Percentiles rank a stretch among this genome's conserved stretches.
Conservation (phyloP, 768 basidiomycete species). For the Cystofilobasidium capitatum region DNA sequence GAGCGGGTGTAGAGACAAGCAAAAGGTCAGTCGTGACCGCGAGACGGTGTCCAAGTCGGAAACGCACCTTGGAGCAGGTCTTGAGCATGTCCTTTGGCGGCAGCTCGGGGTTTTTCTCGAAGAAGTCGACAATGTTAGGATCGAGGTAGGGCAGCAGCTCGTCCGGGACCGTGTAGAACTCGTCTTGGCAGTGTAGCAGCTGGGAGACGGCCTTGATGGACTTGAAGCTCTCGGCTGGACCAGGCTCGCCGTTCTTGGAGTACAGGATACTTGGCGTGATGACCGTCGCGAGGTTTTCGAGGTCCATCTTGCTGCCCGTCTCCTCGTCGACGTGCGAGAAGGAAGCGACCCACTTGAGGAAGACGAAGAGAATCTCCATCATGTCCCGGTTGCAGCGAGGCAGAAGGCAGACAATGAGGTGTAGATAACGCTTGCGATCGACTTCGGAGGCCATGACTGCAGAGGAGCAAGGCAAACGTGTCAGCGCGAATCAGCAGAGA, state of each 20-base stretch:
- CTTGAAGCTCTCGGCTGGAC: slow-evolving; percentile 84
- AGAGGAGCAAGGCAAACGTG: neutral
- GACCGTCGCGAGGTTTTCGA: slow-evolving; percentile 88
- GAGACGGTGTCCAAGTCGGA: neutral
- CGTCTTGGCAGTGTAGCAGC: slow-evolving; percentile 85
- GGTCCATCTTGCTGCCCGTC: slow-evolving; percentile 97
- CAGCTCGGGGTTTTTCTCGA: slow-evolving; percentile 73
- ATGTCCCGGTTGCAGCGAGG: slow-evolving; percentile 94
- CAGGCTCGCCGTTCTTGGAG: slow-evolving; percentile 66
- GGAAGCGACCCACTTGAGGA: slow-evolving; percentile 98
- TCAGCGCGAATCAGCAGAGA: neutral
- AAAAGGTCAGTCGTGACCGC: neutral
- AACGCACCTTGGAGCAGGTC: slow-evolving; percentile 62
- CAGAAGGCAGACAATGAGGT: slow-evolving; percentile 72
- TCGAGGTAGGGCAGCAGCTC: slow-evolving; percentile 78
- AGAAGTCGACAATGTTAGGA: slow-evolving; percentile 70
- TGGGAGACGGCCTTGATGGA: slow-evolving; percentile 77
- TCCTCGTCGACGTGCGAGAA: slow-evolving; percentile 97
- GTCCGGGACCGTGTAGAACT: slow-evolving; percentile 85
- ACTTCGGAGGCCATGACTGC: slow-evolving; percentile 55
- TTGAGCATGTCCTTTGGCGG: slow-evolving; percentile 92
- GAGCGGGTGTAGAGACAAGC: neutral
- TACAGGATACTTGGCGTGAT: slow-evolving; percentile 97
- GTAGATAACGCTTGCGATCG: slow-evolving; percentile 73
- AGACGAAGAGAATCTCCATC: slow-evolving; percentile 93